Evolutionary conservation across 768 basidiomycete genomes (phyloP).

Genomic region (Bullera alba): DNA sequence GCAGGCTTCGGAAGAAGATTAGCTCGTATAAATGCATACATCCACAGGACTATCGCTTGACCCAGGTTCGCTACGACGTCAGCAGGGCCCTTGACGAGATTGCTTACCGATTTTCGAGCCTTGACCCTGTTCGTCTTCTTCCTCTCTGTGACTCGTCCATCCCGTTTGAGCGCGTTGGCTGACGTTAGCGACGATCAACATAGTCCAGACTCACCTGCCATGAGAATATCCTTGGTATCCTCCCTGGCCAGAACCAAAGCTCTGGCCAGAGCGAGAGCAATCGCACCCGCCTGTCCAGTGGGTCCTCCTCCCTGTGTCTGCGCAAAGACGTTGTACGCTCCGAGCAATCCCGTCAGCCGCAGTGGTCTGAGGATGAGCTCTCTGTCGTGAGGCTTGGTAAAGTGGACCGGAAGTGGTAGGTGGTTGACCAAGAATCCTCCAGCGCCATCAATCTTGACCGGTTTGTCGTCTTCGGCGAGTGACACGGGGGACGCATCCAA

Average conservation of each 20-base stretch:
- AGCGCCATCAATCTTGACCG: too few relatives aligned
- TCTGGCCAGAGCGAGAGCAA: conserved; percentile 52
- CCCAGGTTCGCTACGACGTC: conserved; percentile 71
- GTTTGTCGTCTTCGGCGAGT: too few relatives aligned
- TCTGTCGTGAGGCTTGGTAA: conserved; percentile 65
- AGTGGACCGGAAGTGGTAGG: conserved; percentile 69
- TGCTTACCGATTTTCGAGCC: conserved; percentile 80
- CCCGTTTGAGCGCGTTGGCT: conserved; percentile 82
- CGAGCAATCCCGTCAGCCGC: conserved; percentile 71
- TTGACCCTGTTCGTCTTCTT: conserved; percentile 93
- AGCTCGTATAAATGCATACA: too few relatives aligned
- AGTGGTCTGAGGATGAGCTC: conserved; percentile 77
- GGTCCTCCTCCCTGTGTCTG: conserved; percentile 78
- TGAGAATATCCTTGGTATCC: conserved; percentile 58
- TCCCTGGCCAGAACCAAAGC: conserved; percentile 58
- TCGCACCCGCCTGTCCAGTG: conserved; percentile 86
- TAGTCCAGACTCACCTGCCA: conserved; percentile 58
- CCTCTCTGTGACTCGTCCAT: conserved; percentile 95
- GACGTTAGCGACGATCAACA: not conserved
- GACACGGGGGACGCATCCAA: conserved; percentile 4
- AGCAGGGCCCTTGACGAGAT: conserved; percentile 2
- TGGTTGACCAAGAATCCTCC: conserved; percentile 79
- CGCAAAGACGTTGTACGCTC: conserved; percentile 69
- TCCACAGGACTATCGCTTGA: conserved; percentile 87
- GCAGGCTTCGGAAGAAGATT: too few relatives aligned